phyloP scores from a whole-genome alignment of 2,329 filamentous ascomycete genomes.

The Penicillium sp. region DNA sequence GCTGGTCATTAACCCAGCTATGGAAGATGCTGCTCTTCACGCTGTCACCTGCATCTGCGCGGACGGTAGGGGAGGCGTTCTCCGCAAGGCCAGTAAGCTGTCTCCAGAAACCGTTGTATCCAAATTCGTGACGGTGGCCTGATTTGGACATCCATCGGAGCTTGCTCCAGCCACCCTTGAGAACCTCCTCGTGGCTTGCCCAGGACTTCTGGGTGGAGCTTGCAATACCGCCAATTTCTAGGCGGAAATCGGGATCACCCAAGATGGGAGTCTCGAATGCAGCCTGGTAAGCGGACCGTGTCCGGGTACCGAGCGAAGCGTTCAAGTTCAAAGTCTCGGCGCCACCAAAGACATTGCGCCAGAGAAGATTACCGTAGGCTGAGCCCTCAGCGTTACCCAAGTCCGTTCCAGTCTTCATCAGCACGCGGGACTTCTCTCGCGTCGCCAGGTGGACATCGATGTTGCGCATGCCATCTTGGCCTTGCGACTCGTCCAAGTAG shows the following conservation, averaged over 20 bases:
- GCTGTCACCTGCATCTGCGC: constrained; percentile 82
- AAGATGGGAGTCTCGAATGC: constrained; percentile 79
- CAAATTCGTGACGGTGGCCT: constrained; percentile 72
- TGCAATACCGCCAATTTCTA: constrained; percentile 76
- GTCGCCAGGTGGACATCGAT: constrained; percentile 78
- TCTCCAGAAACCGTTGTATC: constrained; percentile 81
- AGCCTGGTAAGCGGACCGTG: constrained; percentile 86
- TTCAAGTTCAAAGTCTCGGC: constrained; percentile 87
- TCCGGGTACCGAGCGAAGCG: constrained; percentile 84
- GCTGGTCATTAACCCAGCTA: constrained; percentile 73
- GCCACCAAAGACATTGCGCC: constrained; percentile 91
- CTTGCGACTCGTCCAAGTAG: constrained; percentile 74
- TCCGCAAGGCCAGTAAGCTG: constrained; percentile 78
- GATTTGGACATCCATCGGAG: constrained; percentile 69
- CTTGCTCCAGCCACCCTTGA: constrained; percentile 74
- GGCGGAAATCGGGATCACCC: constrained; percentile 76
- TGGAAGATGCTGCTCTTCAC: constrained; percentile 86
- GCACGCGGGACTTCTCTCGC: constrained; percentile 75
- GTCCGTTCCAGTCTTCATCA: constrained; percentile 92
- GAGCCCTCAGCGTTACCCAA: constrained; percentile 92
- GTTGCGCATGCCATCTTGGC: constrained; percentile 67
- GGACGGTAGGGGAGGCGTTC: constrained; percentile 76
- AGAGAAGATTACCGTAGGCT: constrained; percentile 81
- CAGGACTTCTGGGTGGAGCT: constrained; percentile 86
- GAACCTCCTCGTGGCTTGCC: constrained; percentile 89